Evolutionary conservation across 2,329 filamentous ascomycete genomes (phyloP).

Genomic region (Beauveria sp.): DNA sequence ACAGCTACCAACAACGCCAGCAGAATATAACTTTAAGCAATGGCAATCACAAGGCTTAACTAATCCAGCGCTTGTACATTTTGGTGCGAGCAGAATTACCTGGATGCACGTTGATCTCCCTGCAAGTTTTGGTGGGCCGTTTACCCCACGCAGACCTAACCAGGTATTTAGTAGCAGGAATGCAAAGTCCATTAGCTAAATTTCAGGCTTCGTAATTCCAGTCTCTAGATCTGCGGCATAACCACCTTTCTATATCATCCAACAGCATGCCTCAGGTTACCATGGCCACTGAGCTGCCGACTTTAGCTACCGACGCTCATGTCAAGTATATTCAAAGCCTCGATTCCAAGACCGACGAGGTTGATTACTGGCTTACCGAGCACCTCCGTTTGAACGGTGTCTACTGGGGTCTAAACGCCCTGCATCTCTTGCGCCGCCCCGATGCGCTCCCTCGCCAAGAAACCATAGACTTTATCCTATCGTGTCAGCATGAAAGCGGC

Average conservation of each 20-base stretch:
- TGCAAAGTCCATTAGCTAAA: too few species aligned
- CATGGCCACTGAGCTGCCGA: constrained; percentile 28
- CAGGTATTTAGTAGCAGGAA: too few species aligned
- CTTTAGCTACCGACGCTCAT: constrained; percentile 53
- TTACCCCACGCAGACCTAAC: too few species aligned
- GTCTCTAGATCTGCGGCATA: background rate
- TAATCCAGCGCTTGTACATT: too few species aligned
- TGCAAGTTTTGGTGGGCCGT: too few species aligned
- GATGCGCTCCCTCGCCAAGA: constrained; percentile 73
- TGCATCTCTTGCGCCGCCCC: constrained; percentile 75
- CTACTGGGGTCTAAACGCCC: constrained; percentile 89
- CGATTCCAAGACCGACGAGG: constrained; percentile 85
- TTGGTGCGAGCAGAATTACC: too few species aligned
- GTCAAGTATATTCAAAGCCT: constrained; percentile 90
- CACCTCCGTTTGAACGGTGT: constrained; percentile 91
- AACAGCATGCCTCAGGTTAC: constrained; percentile 23
- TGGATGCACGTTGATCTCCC: too few species aligned
- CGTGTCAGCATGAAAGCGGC: constrained; percentile 81
- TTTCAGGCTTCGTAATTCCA: too few species aligned
- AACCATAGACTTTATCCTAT: constrained; percentile 87
- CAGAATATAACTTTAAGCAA: too few species aligned
- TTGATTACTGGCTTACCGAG: constrained; percentile 97
- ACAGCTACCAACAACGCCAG: too few species aligned
- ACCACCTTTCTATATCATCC: background rate
- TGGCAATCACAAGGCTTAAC: too few species aligned